Percentiles rank a stretch among this genome's conserved stretches.
These are phyloP conservation scores for Hypoxylon rubiginosum DNA, from an alignment of 2,329 filamentous ascomycete genomes.

Conservation along the genomic window DNA sequence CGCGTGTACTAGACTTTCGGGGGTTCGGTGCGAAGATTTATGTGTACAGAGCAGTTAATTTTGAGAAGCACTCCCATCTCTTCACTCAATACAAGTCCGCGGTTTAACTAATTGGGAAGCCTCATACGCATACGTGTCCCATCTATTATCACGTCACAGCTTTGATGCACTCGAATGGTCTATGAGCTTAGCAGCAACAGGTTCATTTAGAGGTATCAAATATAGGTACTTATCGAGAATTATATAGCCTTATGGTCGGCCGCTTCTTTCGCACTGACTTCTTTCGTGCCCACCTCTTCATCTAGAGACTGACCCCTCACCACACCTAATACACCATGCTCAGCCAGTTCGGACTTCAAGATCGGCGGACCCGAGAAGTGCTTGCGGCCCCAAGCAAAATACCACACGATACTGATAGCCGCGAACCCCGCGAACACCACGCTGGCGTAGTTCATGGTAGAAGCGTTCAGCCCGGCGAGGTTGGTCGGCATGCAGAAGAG, in stretches of 20 bases:
- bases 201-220: background rate
- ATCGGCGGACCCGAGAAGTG: slow-evolving; percentile 72
- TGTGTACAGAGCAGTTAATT: slow-evolving; percentile 12
- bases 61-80: background rate
- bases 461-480: slow-evolving; percentile 65
- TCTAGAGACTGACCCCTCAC: slow-evolving; percentile 43
- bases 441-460: slow-evolving; percentile 75
- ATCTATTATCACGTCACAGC: background rate
- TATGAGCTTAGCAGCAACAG: background rate
- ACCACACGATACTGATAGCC: slow-evolving; percentile 71
- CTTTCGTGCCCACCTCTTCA: slow-evolving; percentile 36
- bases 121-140: background rate
- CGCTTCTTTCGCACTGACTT: slow-evolving; percentile 29
- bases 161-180: background rate
- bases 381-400: slow-evolving; percentile 72
- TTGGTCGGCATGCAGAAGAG: slow-evolving; percentile 82
- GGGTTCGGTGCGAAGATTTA: too few species aligned
- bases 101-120: too few species aligned
- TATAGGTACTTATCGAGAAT: slow-evolving; percentile 3
- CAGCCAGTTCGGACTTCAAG: slow-evolving; percentile 45
- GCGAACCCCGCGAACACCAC: slow-evolving; percentile 76
- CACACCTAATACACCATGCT: slow-evolving; percentile 39
- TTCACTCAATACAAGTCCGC: too few species aligned
- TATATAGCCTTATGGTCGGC: slow-evolving; percentile 19
- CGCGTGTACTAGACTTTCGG: too few species aligned